phyloP scores from a whole-genome alignment of 257 asterid genomes.

The Jacaranda mimosifolia region DNA sequence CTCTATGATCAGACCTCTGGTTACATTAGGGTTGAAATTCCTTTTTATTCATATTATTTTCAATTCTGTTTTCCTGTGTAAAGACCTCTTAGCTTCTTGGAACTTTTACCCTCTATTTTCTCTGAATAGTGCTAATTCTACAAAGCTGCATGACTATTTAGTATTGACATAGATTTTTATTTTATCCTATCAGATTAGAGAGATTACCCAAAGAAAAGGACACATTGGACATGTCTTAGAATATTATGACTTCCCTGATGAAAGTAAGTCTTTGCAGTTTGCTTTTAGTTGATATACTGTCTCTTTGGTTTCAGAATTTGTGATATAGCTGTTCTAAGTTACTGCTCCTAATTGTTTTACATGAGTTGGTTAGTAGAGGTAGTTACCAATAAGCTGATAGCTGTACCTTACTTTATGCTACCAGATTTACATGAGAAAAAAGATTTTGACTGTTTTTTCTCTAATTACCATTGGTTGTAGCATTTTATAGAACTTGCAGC shows the following conservation, averaged over 20 bases:
- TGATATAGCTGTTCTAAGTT: slow-evolving; percentile 19
- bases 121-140: background rate
- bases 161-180: slow-evolving; percentile 27
- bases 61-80: background rate
- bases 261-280: slow-evolving; percentile 54
- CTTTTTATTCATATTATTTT: background rate
- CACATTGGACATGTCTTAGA: slow-evolving; percentile 34
- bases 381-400: background rate
- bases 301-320: background rate
- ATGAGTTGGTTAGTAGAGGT: slow-evolving; percentile 16
- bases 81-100: background rate
- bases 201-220: slow-evolving; percentile 36
- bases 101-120: background rate
- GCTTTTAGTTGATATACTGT: background rate
- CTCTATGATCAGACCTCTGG: background rate
- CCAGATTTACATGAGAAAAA: background rate
- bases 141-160: slow-evolving; percentile 27
- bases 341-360: slow-evolving; percentile 23
- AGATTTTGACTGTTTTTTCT: background rate
- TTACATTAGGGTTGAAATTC: slow-evolving; percentile 22
- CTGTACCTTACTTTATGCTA: background rate
- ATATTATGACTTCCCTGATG: slow-evolving; percentile 71
- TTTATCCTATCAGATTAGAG: slow-evolving; percentile 53
- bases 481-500: background rate
- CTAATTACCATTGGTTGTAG: background rate